Percentiles rank a stretch among this genome's conserved stretches.
Conservation (phyloP, 805 yeast species). For the Metschnikowia sp. region DNA sequence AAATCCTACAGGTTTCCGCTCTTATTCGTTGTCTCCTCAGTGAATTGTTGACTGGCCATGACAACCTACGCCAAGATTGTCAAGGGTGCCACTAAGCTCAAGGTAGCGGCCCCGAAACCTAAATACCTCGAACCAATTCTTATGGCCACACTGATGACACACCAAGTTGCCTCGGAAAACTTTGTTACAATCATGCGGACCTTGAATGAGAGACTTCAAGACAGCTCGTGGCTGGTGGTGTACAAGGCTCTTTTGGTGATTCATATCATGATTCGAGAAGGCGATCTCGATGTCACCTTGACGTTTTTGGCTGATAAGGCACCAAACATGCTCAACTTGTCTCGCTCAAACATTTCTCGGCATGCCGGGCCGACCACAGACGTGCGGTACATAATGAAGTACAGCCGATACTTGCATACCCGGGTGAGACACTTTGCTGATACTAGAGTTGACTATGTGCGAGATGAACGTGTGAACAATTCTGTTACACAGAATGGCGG, state of each 20-base stretch:
- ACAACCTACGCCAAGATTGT: slow-evolving; percentile 61
- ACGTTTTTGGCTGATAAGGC: slow-evolving; percentile 48
- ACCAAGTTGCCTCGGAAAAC: slow-evolving; percentile 42
- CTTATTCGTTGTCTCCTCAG: too few species aligned
- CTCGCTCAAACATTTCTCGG: slow-evolving; percentile 35
- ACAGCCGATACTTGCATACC: slow-evolving; percentile 65
- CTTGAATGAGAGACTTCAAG: slow-evolving; percentile 60
- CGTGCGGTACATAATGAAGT: slow-evolving; percentile 55
- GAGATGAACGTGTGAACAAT: slow-evolving; percentile 55
- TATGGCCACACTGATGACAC: slow-evolving; percentile 57
- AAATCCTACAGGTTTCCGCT: too few species aligned
- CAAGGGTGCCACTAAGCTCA: slow-evolving; percentile 51
- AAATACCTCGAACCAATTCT: slow-evolving; percentile 94
- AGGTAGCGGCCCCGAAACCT: slow-evolving; percentile 95
- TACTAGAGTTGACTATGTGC: slow-evolving; percentile 71
- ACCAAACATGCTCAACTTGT: slow-evolving; percentile 48
- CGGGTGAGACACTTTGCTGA: slow-evolving; percentile 68
- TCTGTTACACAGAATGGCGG: slow-evolving; percentile 49
- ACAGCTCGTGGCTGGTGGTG: slow-evolving; percentile 87
- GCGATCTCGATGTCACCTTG: slow-evolving; percentile 73
- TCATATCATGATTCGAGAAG: slow-evolving; percentile 92
- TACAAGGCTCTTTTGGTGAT: slow-evolving; percentile 80
- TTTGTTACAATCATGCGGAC: slow-evolving; percentile 68
- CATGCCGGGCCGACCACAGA: slow-evolving; percentile 44
- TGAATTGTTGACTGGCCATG: slow-evolving; percentile 5